Evolutionary conservation across 768 basidiomycete genomes (phyloP).

Genomic region (Xerocomellus chrysenteron): DNA sequence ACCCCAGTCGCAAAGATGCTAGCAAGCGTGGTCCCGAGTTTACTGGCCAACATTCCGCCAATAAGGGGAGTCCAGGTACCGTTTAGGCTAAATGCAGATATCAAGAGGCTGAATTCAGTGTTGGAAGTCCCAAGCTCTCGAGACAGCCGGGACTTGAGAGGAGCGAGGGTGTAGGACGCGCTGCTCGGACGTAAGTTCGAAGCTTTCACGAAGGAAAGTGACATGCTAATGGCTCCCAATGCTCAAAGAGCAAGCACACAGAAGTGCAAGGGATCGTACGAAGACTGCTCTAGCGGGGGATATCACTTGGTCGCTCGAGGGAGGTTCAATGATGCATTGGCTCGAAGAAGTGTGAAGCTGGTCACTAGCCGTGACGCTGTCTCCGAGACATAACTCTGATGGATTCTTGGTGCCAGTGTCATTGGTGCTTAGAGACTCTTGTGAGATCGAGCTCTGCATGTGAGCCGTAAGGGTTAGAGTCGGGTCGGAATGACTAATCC

Average conservation of each 20-base stretch:
- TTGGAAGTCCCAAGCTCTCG: slow-evolving; percentile 74
- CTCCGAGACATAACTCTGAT: neutral
- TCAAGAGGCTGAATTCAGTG: slow-evolving; percentile 72
- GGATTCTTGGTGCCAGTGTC: neutral
- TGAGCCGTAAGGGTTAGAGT: neutral
- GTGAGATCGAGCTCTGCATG: slow-evolving; percentile 4
- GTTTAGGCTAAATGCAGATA: slow-evolving; percentile 76
- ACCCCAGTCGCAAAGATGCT: slow-evolving; percentile 75
- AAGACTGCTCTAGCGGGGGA: slow-evolving; percentile 40
- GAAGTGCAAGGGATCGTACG: slow-evolving; percentile 58
- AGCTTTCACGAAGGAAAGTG: neutral
- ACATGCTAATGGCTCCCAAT: slow-evolving; percentile 76
- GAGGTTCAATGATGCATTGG: neutral
- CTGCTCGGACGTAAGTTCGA: slow-evolving; percentile 34
- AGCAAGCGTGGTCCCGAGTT: slow-evolving; percentile 67
- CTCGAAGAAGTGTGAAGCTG: neutral
- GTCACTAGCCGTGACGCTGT: neutral
- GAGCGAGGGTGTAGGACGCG: slow-evolving; percentile 73
- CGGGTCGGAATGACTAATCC: slow-evolving; percentile 16
- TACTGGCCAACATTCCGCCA: slow-evolving; percentile 68
- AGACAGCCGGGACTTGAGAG: slow-evolving; percentile 67
- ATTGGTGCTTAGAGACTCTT: neutral
- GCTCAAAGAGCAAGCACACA: slow-evolving; percentile 72
- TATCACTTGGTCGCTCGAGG: slow-evolving; percentile 10
- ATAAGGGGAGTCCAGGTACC: slow-evolving; percentile 77